Base-by-base conservation (phyloP, 1,139 yeast species). In the Hyphopichia buzzinii region DNA sequence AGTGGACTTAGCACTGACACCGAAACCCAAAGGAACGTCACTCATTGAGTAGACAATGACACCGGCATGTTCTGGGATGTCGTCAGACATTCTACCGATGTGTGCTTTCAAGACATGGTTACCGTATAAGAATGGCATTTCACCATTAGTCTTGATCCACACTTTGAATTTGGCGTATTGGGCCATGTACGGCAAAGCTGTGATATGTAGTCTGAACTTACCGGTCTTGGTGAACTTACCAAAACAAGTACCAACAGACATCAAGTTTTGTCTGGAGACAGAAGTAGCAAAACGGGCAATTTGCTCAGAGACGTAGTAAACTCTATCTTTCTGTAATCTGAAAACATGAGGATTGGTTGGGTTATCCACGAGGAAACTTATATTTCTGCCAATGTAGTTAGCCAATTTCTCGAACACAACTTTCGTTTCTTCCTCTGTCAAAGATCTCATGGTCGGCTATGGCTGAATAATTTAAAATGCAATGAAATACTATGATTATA, bases 221-320 rank as follows among this genome's bases (percentile, higher is more conserved):
- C 97, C 97, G 6, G 97, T 86, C 73, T 94, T 92, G 37, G 99
- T 92, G 71, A 94, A 92, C 61, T 92, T 92, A 17, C 99, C 98
- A 42, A 92, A 73, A 63, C 98, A 92, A 3, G 83, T 78, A 23
- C 98, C 98, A 28, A 94, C 65, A 1, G 97, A 86, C 94, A 92
- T 89, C 48, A 92, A 74, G 54, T 87, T 86, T 32, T 80, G 80
- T 65, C 98, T 79, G 22, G 96, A 84, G 5, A 90, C 87, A 25
- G 94, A 80, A 1, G 97, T 89, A 32, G 98, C 97, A 46, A 80
- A 77, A 49, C 84, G 84, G 41, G 97, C 92, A 30, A 88, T 79
- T 41, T 74, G 69, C 54, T 89, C 97, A 32, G 86, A 66, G 29
- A 92, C 95, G 57, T 92, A 92, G 70, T 92, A 92, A 1, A 92